Evolutionary conservation across 768 basidiomycete genomes (phyloP).

Genomic region (Podaxis sp.): DNA sequence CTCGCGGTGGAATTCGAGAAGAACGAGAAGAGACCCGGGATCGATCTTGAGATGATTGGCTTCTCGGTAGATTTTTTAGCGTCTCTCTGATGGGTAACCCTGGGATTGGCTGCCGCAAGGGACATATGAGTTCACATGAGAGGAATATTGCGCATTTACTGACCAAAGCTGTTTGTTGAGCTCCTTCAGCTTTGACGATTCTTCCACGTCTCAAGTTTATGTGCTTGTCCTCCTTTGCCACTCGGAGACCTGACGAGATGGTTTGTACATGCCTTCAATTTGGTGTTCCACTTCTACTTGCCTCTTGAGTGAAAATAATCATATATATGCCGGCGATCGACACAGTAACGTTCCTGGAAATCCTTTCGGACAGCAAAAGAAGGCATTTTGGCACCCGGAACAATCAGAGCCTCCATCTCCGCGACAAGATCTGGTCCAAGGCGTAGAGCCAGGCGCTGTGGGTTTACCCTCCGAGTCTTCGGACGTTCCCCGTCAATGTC

Average conservation of each 20-base stretch:
- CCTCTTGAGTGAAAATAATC: slow-evolving; percentile 75
- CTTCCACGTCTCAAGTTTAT: slow-evolving; percentile 50
- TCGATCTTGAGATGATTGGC: not conserved
- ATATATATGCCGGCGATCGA: slow-evolving; percentile 74
- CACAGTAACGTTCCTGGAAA: slow-evolving; percentile 67
- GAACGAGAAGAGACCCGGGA: not conserved
- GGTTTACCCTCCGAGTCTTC: slow-evolving; percentile 60
- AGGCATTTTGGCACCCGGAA: slow-evolving; percentile 77
- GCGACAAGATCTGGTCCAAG: slow-evolving; percentile 66
- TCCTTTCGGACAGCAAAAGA: slow-evolving; percentile 68
- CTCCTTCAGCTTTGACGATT: slow-evolving; percentile 31
- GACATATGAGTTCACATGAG: not conserved
- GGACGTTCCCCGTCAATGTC: slow-evolving; percentile 36
- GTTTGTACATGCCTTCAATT: not conserved
- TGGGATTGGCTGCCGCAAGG: not conserved
- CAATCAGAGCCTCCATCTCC: slow-evolving; percentile 71
- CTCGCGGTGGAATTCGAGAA: not conserved
- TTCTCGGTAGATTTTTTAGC: not conserved
- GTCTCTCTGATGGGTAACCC: not conserved
- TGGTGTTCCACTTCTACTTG: slow-evolving; percentile 9
- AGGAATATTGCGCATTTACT: not conserved
- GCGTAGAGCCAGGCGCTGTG: slow-evolving; percentile 65
- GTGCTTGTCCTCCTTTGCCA: slow-evolving; percentile 64
- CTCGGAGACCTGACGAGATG: slow-evolving; percentile 45
- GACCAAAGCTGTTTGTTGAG: not conserved